phyloP scores from a whole-genome alignment of 208 protist species.

The Paratrypanosoma confusum region DNA sequence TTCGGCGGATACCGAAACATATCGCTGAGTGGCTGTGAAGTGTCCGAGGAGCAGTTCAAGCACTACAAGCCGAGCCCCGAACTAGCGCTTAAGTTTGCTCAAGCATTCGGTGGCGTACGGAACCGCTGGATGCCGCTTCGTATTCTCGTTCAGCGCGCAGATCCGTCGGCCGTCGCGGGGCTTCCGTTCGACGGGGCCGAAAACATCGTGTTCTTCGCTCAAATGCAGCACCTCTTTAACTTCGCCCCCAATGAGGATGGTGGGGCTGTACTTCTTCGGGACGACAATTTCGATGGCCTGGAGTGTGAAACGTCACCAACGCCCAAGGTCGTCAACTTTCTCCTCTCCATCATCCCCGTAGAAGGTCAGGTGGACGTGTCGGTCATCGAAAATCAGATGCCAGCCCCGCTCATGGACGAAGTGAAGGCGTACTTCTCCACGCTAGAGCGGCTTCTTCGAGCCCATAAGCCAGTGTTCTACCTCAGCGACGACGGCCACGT shows the following conservation, averaged over 20 bases:
- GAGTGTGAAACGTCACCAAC: slow-evolving; percentile 61
- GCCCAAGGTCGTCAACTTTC: slow-evolving; percentile 37
- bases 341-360: slow-evolving; percentile 36
- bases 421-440: slow-evolving; percentile 50
- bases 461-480: slow-evolving; percentile 64
- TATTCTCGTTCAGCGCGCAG: slow-evolving; percentile 44
- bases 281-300: slow-evolving; percentile 40
- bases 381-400: slow-evolving; percentile 17
- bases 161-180: slow-evolving; percentile 24
- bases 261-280: slow-evolving; percentile 55
- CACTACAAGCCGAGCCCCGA: slow-evolving; percentile 32
- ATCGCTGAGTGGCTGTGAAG: slow-evolving; percentile 39
- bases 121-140: slow-evolving; percentile 75
- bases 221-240: slow-evolving; percentile 85
- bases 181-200: slow-evolving; percentile 53
- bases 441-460: slow-evolving; percentile 35
- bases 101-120: slow-evolving; percentile 41
- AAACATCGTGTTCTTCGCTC: slow-evolving; percentile 78
- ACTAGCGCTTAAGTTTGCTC: slow-evolving; percentile 26
- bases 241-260: slow-evolving; percentile 54
- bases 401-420: slow-evolving; percentile 22
- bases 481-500: slow-evolving; percentile 39
- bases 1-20: slow-evolving; percentile 65
- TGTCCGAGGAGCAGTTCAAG: slow-evolving; percentile 35
- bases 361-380: slow-evolving; percentile 46